These are phyloP conservation scores for Chrysoporthe deuterocubensis DNA, from an alignment of 2,329 filamentous ascomycete species.

Conservation along the genomic window DNA sequence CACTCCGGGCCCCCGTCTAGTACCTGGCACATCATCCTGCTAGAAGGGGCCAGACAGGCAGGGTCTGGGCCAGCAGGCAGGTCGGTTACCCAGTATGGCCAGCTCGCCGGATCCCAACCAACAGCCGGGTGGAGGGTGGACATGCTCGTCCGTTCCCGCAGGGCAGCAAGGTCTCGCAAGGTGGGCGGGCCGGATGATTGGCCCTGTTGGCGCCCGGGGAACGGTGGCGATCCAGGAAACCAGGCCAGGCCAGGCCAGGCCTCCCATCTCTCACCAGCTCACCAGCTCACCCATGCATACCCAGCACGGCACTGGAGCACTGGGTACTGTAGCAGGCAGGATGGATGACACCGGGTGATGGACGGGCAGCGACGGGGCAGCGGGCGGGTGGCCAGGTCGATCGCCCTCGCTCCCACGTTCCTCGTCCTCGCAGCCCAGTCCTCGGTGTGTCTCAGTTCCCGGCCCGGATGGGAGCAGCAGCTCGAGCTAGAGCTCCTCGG, in stretches of 20 bases:
- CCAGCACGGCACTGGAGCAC: no score
- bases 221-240: slow-evolving; percentile 16
- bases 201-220: slow-evolving; percentile 29
- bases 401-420: neutral
- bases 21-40: no score
- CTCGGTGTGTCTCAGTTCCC: neutral
- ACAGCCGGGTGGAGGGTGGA: slow-evolving; percentile 13
- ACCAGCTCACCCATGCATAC: no score
- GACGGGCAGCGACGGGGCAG: no score
- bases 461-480: neutral
- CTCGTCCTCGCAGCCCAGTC: neutral
- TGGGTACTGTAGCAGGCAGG: no score
- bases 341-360: no score
- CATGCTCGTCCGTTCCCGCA: slow-evolving; percentile 17
- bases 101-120: slow-evolving; percentile 15
- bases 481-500: no score
- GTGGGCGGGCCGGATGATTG: slow-evolving; percentile 31
- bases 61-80: neutral
- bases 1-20: neutral
- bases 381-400: no score
- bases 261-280: neutral
- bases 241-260: slow-evolving; percentile 1
- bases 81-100: slow-evolving; percentile 17
- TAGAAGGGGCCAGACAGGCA: neutral
- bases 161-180: slow-evolving; percentile 1